Evolutionary conservation across 129 eudicot genomes (phyloP), one percentile per base, ranked within the genome.

Genomic region (Lonicera japonica): DNA sequence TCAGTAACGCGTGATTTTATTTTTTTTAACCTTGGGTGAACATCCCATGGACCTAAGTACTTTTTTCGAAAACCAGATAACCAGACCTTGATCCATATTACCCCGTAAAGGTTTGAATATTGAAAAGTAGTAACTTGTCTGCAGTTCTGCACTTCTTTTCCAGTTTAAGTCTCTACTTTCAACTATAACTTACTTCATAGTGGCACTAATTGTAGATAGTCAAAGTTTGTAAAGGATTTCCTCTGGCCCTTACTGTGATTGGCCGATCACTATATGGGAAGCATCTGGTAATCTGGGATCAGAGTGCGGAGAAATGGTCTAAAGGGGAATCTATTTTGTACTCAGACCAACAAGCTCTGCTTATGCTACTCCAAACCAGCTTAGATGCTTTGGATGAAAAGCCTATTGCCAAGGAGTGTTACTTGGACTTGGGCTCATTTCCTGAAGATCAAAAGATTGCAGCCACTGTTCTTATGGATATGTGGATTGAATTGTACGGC

Each of bases 231-330:
- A 62, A 63, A 23, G 86, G 86, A 56, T 73, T 72, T 56, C 86
- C 86, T 11, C 56, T 80, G 63, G 86, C 82, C 9, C 82, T 80
- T 16, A 72, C 38, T 0, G 79, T 72, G 16, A 63, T 76, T 63
- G 85, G 82, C 36, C 66, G 76, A 24, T 76, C 86, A 21, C 66
- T 80, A 23, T 45, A 65, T 54, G 63, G 70, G 50, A 70, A 69
- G 46, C 54, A 21, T n/a, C 60, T 18, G 56, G 22, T 54, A 53
- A 68, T 16, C 24, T 80, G 86, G 86, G 54, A 6, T 14, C 21
- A 54, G 5, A 58, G 63, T 39, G 1, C 68, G 47, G 63, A 70
- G 58, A 69, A 65, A 39, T 70, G 70, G 78, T 70, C 75, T 1
- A 53, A 67, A 20, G 69, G n/a, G n/a, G n/a, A 72, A 64, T 69